phyloP scores from a whole-genome alignment of 169 alveolate species.

The Plasmodium chabaudi region DNA sequence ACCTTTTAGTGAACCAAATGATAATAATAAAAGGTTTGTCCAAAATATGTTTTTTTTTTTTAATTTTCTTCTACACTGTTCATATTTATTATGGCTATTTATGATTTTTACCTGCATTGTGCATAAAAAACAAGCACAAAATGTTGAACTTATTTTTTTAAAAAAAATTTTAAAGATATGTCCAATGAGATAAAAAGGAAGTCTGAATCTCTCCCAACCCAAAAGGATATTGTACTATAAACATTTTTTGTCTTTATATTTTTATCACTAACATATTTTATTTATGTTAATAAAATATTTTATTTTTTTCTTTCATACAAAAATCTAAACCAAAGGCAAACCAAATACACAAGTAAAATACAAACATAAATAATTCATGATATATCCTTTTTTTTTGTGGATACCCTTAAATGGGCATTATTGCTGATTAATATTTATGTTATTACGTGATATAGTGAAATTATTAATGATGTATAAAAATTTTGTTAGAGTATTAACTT shows the following conservation, averaged over 20 bases:
- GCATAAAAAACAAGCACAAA: background rate
- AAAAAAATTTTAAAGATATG: conserved; percentile 30
- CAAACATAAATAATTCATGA: background rate
- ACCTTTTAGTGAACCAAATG: conserved; percentile 47
- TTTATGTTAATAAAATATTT: background rate
- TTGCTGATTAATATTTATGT: no score
- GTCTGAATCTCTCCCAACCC: conserved; percentile 46
- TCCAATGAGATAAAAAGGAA: conserved; percentile 34
- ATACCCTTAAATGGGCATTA: no score
- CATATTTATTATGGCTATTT: no score
- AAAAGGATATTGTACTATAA: conserved; percentile 26
- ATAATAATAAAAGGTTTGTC: conserved; percentile 48
- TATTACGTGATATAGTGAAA: no score
- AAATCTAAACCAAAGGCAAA: conserved; percentile 16
- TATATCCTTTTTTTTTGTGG: no score
- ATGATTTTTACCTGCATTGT: no score
- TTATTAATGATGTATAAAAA: no score
- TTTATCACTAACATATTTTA: background rate
- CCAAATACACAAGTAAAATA: conserved; percentile 53
- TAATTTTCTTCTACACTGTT: background rate
- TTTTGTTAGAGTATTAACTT: no score
- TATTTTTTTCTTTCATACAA: background rate
- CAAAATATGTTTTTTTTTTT: background rate
- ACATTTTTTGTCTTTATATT: background rate
- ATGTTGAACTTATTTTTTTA: background rate